Conservation (phyloP, 441 rosid species). For the Pelargonium myrrhifolium region DNA sequence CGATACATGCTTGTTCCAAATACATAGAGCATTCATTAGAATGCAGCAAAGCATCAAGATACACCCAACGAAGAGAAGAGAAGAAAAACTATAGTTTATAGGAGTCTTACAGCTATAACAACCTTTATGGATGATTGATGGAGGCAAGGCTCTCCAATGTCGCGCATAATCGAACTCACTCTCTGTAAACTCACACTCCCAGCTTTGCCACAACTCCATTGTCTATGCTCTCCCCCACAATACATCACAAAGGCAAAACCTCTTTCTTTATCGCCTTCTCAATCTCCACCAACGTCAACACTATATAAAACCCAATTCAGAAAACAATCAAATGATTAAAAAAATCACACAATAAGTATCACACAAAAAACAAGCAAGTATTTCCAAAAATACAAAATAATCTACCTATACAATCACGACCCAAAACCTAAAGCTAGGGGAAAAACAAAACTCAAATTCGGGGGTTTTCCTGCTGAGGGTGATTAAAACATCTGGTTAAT, state of each 20-base stretch:
- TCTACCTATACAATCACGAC: background rate
- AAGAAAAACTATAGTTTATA: slow-evolving; percentile 8
- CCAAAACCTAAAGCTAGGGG: background rate
- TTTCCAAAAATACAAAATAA: background rate
- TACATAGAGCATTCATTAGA: background rate
- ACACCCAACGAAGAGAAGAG: background rate
- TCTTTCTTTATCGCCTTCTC: slow-evolving; percentile 23
- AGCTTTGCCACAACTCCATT: slow-evolving; percentile 68
- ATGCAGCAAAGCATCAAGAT: background rate
- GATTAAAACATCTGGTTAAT: no score
- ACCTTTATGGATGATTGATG: slow-evolving; percentile 70
- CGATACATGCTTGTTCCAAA: background rate
- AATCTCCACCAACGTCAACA: slow-evolving; percentile 18
- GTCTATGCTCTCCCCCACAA: slow-evolving; percentile 46
- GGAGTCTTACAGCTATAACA: slow-evolving; percentile 47
- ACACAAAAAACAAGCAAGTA: background rate
- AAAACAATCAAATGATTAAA: slow-evolving; percentile 16
- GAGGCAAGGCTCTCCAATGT: slow-evolving; percentile 82
- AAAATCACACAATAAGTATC: slow-evolving; percentile 6
- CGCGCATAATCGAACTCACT: slow-evolving; percentile 67
- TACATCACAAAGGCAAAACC: slow-evolving; percentile 43
- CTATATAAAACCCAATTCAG: slow-evolving; percentile 15
- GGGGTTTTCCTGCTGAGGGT: background rate
- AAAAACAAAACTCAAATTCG: background rate
- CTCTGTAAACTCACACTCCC: slow-evolving; percentile 55